phyloP scores from a whole-genome alignment of 148 eudicot genomes.

The Rhododendron mucronatum region DNA sequence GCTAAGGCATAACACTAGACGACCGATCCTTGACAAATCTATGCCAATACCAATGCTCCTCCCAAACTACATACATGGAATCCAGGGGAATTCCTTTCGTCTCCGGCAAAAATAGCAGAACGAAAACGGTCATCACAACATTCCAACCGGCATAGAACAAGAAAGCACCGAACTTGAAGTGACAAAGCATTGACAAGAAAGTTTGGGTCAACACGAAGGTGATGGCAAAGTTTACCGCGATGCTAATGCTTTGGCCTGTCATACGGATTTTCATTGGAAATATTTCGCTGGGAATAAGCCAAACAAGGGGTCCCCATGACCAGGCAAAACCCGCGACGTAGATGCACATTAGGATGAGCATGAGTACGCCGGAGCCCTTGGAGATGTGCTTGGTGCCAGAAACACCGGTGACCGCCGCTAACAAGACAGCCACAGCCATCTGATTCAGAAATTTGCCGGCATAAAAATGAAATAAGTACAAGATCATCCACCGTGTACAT shows the following conservation, averaged over 20 bases:
- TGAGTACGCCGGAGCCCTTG: constrained; percentile 25
- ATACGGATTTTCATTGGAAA: constrained; percentile 48
- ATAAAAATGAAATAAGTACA: not conserved
- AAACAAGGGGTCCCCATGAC: constrained; percentile 65
- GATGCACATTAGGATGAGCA: constrained; percentile 49
- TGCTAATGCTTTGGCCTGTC: constrained; percentile 52
- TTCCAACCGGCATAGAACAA: constrained; percentile 57
- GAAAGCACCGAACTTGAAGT: constrained; percentile 53
- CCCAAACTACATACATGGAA: constrained; percentile 53
- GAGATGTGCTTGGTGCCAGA: constrained; percentile 40
- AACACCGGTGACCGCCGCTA: constrained; percentile 33
- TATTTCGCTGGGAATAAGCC: constrained; percentile 64
- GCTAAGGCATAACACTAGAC: not conserved
- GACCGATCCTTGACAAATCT: constrained; percentile 37
- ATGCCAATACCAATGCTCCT: constrained; percentile 61
- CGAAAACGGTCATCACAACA: constrained; percentile 44
- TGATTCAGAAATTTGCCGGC: not conserved
- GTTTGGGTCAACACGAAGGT: constrained; percentile 59
- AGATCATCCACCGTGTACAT: too few relatives aligned
- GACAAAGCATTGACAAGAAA: constrained; percentile 54
- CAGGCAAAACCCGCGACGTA: constrained; percentile 64
- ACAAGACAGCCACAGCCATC: constrained; percentile 38
- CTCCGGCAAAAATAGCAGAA: constrained; percentile 51
- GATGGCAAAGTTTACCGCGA: constrained; percentile 39
- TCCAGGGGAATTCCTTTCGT: constrained; percentile 53